Percentiles rank a stretch among this genome's conserved stretches.
Evolutionary conservation across 2,329 filamentous ascomycete genomes (phyloP).

Genomic region (Hymenoscyphus fructigenus): DNA sequence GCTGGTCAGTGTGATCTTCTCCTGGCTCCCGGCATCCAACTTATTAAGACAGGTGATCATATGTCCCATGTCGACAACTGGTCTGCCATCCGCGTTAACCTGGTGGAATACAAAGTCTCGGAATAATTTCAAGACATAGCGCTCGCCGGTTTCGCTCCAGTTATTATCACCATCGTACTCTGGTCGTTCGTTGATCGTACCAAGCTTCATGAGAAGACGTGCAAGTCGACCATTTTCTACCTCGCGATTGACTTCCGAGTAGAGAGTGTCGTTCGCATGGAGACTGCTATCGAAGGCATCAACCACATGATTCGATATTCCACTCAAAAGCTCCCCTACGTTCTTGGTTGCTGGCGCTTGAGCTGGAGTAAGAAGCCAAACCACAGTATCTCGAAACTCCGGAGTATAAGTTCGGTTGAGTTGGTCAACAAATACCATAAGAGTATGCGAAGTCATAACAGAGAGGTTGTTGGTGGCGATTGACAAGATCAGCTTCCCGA

Average conservation of each 20-base stretch:
- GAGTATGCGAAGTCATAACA: conserved; percentile 54
- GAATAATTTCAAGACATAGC: conserved; percentile 92
- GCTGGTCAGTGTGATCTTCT: conserved; percentile 81
- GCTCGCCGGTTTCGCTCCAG: conserved; percentile 91
- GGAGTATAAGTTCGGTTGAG: conserved; percentile 74
- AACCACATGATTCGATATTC: conserved; percentile 76
- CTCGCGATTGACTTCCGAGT: conserved; percentile 71
- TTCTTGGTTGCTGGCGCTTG: conserved; percentile 61
- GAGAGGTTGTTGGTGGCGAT: conserved; percentile 69
- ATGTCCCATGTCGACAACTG: conserved; percentile 83
- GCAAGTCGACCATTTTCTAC: conserved; percentile 87
- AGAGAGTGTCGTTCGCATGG: conserved; percentile 76
- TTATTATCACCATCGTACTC: conserved; percentile 74
- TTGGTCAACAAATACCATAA: conserved; percentile 71
- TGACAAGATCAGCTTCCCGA: conserved; percentile 81
- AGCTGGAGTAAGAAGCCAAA: conserved; percentile 75
- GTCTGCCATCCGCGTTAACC: conserved; percentile 79
- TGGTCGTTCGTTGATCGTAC: conserved; percentile 83
- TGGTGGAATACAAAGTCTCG: conserved; percentile 97
- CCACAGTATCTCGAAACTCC: conserved; percentile 74
- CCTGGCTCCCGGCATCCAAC: conserved; percentile 83
- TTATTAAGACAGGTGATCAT: conserved; percentile 87
- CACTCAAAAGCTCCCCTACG: conserved; percentile 75
- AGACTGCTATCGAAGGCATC: conserved; percentile 74
- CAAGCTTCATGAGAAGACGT: conserved; percentile 79